phyloP scores from a whole-genome alignment of 352 stramenopile genomes.

The Globisporangium polare region DNA sequence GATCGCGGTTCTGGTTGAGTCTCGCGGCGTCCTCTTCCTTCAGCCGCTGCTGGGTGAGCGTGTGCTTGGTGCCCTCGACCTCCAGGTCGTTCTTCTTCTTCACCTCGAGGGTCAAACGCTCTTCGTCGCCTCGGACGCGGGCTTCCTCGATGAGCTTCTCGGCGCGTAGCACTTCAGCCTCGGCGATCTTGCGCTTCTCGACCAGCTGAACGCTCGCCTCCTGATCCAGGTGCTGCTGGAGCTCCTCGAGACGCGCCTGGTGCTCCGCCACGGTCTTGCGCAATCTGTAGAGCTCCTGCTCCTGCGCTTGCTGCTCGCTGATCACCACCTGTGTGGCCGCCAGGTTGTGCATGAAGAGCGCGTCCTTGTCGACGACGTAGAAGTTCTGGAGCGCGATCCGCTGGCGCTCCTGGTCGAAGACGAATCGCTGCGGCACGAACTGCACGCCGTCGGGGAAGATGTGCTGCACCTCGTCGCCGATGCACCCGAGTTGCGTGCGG shows the following conservation, averaged over 20 bases:
- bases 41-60: conserved; percentile 44
- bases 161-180: conserved; percentile 27
- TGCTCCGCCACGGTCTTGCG: conserved; percentile 22
- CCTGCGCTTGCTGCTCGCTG: conserved; percentile 23
- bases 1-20: conserved; percentile 47
- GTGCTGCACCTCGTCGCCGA: conserved; percentile 52
- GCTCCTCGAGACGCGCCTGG: conserved; percentile 29
- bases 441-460: conserved; percentile 74
- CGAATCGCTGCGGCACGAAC: conserved; percentile 48
- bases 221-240: conserved; percentile 53
- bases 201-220: conserved; percentile 63
- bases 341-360: conserved; percentile 91
- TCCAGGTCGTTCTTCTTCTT: conserved; percentile 46
- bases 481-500: conserved; percentile 61
- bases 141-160: conserved; percentile 46
- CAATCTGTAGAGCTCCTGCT: conserved; percentile 31
- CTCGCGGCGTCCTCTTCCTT: conserved; percentile 38
- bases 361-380: conserved; percentile 84
- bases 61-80: conserved; percentile 44
- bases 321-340: conserved; percentile 86
- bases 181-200: conserved; percentile 53
- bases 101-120: conserved; percentile 42
- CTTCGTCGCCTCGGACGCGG: conserved; percentile 37
- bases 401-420: conserved; percentile 44
- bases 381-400: conserved; percentile 78